phyloP scores from a whole-genome alignment of 2,329 filamentous ascomycete genomes.

The Chalaropsis thielavioides region DNA sequence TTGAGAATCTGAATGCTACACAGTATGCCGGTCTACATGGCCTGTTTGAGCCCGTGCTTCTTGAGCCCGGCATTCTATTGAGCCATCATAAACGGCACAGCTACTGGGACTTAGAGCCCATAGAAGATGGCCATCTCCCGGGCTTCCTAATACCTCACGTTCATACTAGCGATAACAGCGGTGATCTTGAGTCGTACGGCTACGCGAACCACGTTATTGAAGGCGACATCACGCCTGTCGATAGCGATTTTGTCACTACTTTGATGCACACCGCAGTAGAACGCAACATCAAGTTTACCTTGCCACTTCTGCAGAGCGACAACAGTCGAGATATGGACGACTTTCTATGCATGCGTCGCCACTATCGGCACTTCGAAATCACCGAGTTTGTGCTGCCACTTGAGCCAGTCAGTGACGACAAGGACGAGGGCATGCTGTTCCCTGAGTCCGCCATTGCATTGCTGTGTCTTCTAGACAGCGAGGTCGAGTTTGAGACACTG shows the following conservation, averaged over 20 bases:
- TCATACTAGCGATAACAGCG: not conserved
- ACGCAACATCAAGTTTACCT: not conserved
- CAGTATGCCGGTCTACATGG: slow-evolving; percentile 19
- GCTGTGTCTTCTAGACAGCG: slow-evolving; percentile 8
- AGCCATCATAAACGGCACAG: slow-evolving; percentile 2
- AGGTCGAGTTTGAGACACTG: slow-evolving; percentile 9
- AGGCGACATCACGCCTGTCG: not conserved
- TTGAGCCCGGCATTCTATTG: slow-evolving; percentile 5
- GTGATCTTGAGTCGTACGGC: not conserved
- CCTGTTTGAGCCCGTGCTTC: slow-evolving; percentile 12
- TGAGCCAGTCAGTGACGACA: slow-evolving; percentile 11
- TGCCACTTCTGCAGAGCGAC: not conserved
- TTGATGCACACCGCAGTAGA: slow-evolving; percentile 1
- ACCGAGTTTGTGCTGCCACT: slow-evolving; percentile 6
- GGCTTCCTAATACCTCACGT: slow-evolving; percentile 4
- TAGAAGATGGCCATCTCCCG: slow-evolving; percentile 7
- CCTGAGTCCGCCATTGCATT: not conserved
- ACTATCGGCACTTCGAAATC: slow-evolving; percentile 6
- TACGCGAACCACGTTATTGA: slow-evolving; percentile 8
- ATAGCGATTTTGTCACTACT: not conserved
- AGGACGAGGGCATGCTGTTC: slow-evolving; percentile 15
- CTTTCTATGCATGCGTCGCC: not conserved
- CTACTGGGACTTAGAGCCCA: not conserved
- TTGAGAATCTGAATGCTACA: slow-evolving; percentile 17
- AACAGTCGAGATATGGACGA: not conserved